A percentile compares a stretch with the other conserved stretches of the same genome.
Evolutionary conservation across 2,329 filamentous ascomycete genomes (phyloP).

Genomic region (Amauroascus verrucosus): DNA sequence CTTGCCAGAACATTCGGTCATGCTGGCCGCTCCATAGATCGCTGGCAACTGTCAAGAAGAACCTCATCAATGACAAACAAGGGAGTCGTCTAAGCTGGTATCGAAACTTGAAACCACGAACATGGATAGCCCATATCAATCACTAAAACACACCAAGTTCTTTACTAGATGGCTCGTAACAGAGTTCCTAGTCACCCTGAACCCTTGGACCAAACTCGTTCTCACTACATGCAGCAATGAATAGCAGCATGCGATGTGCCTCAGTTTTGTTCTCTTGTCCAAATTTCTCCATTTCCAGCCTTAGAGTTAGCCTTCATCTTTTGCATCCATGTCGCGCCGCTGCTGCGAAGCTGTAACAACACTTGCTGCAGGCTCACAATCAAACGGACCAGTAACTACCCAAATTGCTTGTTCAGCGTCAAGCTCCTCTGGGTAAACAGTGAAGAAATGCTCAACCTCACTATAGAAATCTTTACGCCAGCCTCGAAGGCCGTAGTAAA

Average conservation of each 20-base stretch:
- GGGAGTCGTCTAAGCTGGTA: too few species aligned
- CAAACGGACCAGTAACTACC: background rate
- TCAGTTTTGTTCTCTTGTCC: background rate
- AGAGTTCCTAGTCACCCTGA: too few species aligned
- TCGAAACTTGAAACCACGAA: too few species aligned
- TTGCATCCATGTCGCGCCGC: background rate
- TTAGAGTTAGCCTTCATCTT: background rate
- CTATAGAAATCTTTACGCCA: slow-evolving; percentile 6
- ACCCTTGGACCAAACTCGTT: too few species aligned
- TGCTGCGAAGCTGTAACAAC: background rate
- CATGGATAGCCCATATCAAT: too few species aligned
- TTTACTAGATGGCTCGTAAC: too few species aligned
- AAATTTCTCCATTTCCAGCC: background rate
- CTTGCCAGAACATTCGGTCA: too few species aligned
- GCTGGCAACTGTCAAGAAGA: too few species aligned
- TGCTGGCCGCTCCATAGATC: too few species aligned
- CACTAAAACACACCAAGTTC: too few species aligned
- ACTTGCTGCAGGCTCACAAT: background rate
- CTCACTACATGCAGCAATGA: too few species aligned
- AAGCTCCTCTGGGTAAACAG: slow-evolving; percentile 2
- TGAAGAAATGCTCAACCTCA: background rate
- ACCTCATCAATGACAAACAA: too few species aligned
- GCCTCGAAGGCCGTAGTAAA: slow-evolving; percentile 2
- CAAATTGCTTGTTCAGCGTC: slow-evolving; percentile 6
- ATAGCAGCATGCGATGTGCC: background rate